Base-by-base conservation (phyloP, 73 alveolate genomes). In the Paramecium pentaurelia region DNA sequence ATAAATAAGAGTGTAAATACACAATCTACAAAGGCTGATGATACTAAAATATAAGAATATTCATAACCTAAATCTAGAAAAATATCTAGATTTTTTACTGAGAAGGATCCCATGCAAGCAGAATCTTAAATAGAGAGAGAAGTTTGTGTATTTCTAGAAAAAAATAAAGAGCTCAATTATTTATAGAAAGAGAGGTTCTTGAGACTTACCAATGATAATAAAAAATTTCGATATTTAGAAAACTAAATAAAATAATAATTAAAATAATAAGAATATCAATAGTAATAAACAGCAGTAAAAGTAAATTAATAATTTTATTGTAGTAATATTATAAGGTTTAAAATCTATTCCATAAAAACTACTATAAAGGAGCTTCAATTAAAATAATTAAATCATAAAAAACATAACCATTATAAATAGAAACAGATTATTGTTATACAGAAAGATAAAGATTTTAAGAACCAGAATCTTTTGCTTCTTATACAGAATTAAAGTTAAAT, bases 391-490 rank as follows among this genome's bases (percentile, higher is more conserved):
- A 64, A 7, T 25, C 42, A 7, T 11, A 34, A 64, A 28, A 64
- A 12, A 12, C 42, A 10, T 27, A 64, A 8, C 51, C 84, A 3
- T 64, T 34, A 51, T 14, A 6, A 4, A 28, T 34, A 28, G 47
- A 6, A 12, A 11, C 22, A 0, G 28, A 32, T 27, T 12, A 34
- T 14, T 64, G 51, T 32, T 16, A 64, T 9, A 64, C 84, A 11
- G 47, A 28, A 12, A 64, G 84, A 34, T 32, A 64, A 6, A 64
- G 28, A 64, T 27, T 11, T 32, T 64, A 32, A n/a, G 27, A 64
- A 2, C 12, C 45, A 49, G 91, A 80, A 20, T 80, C 91, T 20
- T 80, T 27, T 80, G 75, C n/a, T 20, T 80, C 91, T 10, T 80
- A 80, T 49, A 44, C 91, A 38, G 91, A 80, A 47, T 40, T 44